phyloP scores from a whole-genome alignment of 2,329 filamentous ascomycete genomes.

The Talaromyces marneffei region DNA sequence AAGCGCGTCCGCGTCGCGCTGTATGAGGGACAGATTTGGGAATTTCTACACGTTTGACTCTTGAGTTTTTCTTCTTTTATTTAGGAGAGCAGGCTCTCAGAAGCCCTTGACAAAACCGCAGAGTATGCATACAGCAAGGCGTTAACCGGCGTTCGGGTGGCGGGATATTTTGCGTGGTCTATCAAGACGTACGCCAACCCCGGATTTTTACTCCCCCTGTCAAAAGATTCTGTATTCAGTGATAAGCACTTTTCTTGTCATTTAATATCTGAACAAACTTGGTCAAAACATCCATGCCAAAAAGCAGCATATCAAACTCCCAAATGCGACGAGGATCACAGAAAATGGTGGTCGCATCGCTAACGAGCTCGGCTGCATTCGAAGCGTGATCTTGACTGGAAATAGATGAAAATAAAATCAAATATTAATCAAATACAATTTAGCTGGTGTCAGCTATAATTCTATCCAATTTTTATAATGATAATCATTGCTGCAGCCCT shows the following conservation, averaged over 20 bases:
- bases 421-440: neutral
- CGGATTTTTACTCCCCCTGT: neutral
- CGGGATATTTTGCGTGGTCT: neutral
- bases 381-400: neutral
- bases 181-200: neutral
- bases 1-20: constrained; percentile 73
- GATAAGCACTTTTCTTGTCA: neutral
- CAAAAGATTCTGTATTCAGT: neutral
- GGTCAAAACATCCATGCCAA: neutral
- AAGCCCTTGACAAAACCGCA: neutral
- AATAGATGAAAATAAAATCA: neutral
- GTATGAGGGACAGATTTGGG: constrained; percentile 27
- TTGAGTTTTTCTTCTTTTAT: neutral
- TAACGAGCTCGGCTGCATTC: neutral
- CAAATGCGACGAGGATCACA: neutral
- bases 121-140: constrained; percentile 1
- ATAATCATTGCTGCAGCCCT: neutral
- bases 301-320: neutral
- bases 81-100: neutral
- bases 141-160: constrained; percentile 1
- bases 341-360: neutral
- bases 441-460: neutral
- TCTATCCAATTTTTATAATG: neutral
- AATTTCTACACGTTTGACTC: neutral
- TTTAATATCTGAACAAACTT: neutral